Conservation (phyloP, 1,139 yeast genomes). For the Hemisphaericaspora xylofermentans region DNA sequence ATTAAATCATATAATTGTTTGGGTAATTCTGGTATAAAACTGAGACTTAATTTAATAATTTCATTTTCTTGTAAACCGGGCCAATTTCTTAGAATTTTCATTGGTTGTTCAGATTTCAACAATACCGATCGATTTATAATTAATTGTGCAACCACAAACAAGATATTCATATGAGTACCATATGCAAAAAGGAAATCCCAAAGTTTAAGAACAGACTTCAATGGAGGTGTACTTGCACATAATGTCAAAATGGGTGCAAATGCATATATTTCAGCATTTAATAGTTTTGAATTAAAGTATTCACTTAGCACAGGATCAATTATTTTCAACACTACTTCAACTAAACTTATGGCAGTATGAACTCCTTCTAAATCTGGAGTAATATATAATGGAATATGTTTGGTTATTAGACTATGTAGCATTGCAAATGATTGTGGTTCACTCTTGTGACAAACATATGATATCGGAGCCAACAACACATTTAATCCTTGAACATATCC, state of each 20-base stretch:
- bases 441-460: constrained; percentile 66
- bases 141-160: constrained; percentile 83
- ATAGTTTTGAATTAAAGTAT: constrained; percentile 59
- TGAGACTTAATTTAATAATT: constrained; percentile 74
- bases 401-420: constrained; percentile 55
- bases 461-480: constrained; percentile 80
- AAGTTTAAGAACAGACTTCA: constrained; percentile 67
- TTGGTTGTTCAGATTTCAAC: constrained; percentile 63
- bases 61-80: constrained; percentile 74
- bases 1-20: constrained; percentile 64
- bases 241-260: constrained; percentile 85
- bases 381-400: constrained; percentile 75
- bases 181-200: constrained; percentile 94
- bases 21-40: constrained; percentile 79
- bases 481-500: constrained; percentile 90
- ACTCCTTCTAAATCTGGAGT: constrained; percentile 81
- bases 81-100: constrained; percentile 69
- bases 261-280: constrained; percentile 84
- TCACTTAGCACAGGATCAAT: constrained; percentile 73
- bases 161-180: constrained; percentile 84
- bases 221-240: constrained; percentile 88
- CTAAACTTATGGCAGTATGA: constrained; percentile 68
- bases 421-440: constrained; percentile 87
- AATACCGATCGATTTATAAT: constrained; percentile 65
- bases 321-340: constrained; percentile 67